Evolutionary conservation across 2,329 filamentous ascomycete genomes (phyloP), one percentile per base, ranked within the genome.

Genomic region (Myriosclerotinia duriaeana): DNA sequence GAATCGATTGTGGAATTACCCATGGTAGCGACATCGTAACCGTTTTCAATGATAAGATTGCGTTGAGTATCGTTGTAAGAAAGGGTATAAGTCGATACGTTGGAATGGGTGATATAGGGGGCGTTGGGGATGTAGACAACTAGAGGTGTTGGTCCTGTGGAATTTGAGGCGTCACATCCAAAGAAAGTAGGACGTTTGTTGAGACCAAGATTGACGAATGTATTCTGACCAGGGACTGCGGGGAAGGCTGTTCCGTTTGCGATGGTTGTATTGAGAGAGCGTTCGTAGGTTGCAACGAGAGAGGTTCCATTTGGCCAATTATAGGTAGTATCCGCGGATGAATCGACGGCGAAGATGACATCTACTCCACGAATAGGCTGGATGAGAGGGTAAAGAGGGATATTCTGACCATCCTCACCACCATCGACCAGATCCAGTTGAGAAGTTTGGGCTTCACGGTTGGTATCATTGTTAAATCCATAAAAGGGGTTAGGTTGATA

Each of bases 111-210:
- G 56, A 88, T 84, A 79, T 96, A 97, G 1, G 93, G 93, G 30
- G 88, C 83, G 76, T 95, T 96, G 67, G 95, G 92, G 55, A 98
- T 78, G 80, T 99, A 99, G 70, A 97, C 91, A 69, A 97, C 81
- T 1, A 97, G 78, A 0, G 93, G 92, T 0, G 84, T 79, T 0
- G 76, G 69, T 5, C 71, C 71, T 0, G 87, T 87, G 59, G 85
- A 82, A 77, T 93, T 92, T 62, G 80, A 80, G 46, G 82, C 81
- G 75, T 92, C 80, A 78, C 91, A 95, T 54, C 91, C 91, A 75
- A 95, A 95, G 81, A 95, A 93, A 1, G 89, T 89, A 0, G 91
- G 92, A 5, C 83, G 83, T 67, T 81, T 84, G 81, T 93, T 94
- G 7, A 94, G 80, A 4, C 89, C 89, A 0, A 91, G 81, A 75